These are phyloP conservation scores for Boletellus deceptivus DNA, from an alignment of 1,284 basidiomycete genomes.

Conservation along the genomic window DNA sequence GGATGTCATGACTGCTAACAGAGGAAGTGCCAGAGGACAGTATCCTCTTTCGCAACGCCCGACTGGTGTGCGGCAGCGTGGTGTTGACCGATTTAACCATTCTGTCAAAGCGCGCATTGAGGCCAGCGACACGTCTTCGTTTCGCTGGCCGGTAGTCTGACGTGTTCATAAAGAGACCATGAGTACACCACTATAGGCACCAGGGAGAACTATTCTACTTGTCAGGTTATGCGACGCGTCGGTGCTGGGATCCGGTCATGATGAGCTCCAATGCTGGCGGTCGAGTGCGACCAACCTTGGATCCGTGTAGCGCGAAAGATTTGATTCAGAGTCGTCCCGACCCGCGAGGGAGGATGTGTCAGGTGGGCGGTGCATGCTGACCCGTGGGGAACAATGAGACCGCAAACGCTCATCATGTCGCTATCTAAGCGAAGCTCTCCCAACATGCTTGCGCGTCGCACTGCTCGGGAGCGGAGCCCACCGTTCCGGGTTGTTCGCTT, in stretches of 20 bases:
- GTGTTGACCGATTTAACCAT: conserved; percentile 60
- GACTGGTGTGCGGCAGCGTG: conserved; percentile 29
- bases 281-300: conserved; percentile 18
- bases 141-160: conserved; percentile 32
- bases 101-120: conserved; percentile 60
- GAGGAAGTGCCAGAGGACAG: conserved; percentile 47
- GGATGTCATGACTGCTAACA: conserved; percentile 39
- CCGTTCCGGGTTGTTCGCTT: neutral
- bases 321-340: conserved; percentile 11
- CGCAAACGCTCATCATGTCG: neutral
- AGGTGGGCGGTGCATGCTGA: neutral
- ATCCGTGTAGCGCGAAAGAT: conserved; percentile 10
- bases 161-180: conserved; percentile 9
- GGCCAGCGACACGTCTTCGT: conserved; percentile 45
- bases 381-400: too few species aligned
- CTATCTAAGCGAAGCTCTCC: conserved; percentile 16
- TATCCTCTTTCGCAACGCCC: conserved; percentile 30
- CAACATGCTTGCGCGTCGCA: neutral
- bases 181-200: conserved; percentile 2
- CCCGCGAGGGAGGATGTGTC: neutral
- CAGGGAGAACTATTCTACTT: conserved; percentile 18
- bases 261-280: neutral
- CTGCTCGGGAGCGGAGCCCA: too few species aligned
- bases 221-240: conserved; percentile 3
- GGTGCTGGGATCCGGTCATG: neutral